phyloP scores from a whole-genome alignment of 2,329 filamentous ascomycete genomes.

The Lasiodiplodia gonubiensis region DNA sequence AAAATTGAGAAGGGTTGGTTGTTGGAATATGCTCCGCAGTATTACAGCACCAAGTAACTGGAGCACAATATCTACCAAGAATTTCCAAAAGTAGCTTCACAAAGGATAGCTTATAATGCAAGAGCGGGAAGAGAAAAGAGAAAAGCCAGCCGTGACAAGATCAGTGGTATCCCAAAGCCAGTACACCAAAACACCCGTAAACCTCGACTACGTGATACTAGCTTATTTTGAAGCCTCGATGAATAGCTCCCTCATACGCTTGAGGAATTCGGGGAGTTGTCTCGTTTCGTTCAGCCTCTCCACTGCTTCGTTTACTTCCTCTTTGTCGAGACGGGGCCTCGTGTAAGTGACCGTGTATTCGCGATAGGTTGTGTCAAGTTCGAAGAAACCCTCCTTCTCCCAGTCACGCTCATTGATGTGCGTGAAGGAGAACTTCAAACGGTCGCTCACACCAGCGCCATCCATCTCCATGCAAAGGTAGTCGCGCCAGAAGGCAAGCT shows the following conservation, averaged over 20 bases:
- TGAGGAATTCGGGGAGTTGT: conserved; percentile 73
- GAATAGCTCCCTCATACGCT: conserved; percentile 83
- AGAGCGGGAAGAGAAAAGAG: not conserved
- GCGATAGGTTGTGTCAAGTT: conserved; percentile 78
- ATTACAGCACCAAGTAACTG: conserved; percentile 39
- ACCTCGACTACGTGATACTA: not conserved
- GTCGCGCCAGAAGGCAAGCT: conserved; percentile 94
- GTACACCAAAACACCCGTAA: conserved; percentile 1
- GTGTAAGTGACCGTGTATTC: conserved; percentile 87
- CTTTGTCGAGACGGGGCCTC: conserved; percentile 79
- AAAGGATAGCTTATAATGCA: not conserved
- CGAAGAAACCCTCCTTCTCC: conserved; percentile 92
- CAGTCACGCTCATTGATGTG: conserved; percentile 86
- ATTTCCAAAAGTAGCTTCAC: not conserved
- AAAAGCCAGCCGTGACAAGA: not conserved
- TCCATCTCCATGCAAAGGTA: conserved; percentile 90
- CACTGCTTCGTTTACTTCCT: conserved; percentile 76
- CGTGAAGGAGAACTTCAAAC: conserved; percentile 87
- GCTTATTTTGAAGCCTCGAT: conserved; percentile 58
- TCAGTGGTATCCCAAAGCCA: conserved; percentile 17
- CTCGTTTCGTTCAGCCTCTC: conserved; percentile 82
- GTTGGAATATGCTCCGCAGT: conserved; percentile 83
- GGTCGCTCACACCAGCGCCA: conserved; percentile 81
- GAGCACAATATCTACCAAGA: not conserved
- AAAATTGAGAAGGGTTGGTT: conserved; percentile 95